Conservation (phyloP, 2,329 filamentous ascomycete genomes). For the Aaosphaeria pasadenensis region DNA sequence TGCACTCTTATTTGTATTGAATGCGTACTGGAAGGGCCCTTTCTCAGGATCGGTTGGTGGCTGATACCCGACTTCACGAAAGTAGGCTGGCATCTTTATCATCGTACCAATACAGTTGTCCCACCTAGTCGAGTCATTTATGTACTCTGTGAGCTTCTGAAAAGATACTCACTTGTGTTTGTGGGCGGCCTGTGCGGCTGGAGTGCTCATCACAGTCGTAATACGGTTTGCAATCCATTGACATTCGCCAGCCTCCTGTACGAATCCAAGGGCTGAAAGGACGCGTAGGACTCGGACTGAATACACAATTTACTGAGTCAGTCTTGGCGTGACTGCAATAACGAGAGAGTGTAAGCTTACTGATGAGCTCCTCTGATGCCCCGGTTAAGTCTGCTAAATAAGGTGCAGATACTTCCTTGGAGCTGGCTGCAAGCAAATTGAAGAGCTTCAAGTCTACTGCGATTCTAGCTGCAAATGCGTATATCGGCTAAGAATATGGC, state of each 20-base stretch:
- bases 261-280: constrained; percentile 1
- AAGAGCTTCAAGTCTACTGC: constrained; percentile 10
- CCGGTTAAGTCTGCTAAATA: neutral
- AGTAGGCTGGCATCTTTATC: constrained; percentile 4
- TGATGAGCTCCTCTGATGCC: neutral
- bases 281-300: constrained; percentile 1
- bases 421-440: constrained; percentile 1
- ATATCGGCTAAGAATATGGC: neutral
- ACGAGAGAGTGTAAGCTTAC: neutral
- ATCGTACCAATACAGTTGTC: constrained; percentile 1
- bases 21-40: constrained; percentile 10
- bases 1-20: constrained; percentile 4
- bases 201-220: constrained; percentile 1
- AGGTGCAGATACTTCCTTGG: neutral
- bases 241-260: constrained; percentile 1
- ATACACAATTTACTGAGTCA: neutral
- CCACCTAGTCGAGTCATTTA: neutral
- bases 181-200: neutral
- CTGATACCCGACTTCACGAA: constrained; percentile 7
- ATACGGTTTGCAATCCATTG: constrained; percentile 1
- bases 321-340: neutral
- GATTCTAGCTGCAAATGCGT: constrained; percentile 5
- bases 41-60: constrained; percentile 5
- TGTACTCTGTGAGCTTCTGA: neutral
- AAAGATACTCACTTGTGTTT: constrained; percentile 2